These are phyloP conservation scores for Cercospora beticola DNA, from an alignment of 2,329 filamentous ascomycete genomes.

Conservation along the genomic window DNA sequence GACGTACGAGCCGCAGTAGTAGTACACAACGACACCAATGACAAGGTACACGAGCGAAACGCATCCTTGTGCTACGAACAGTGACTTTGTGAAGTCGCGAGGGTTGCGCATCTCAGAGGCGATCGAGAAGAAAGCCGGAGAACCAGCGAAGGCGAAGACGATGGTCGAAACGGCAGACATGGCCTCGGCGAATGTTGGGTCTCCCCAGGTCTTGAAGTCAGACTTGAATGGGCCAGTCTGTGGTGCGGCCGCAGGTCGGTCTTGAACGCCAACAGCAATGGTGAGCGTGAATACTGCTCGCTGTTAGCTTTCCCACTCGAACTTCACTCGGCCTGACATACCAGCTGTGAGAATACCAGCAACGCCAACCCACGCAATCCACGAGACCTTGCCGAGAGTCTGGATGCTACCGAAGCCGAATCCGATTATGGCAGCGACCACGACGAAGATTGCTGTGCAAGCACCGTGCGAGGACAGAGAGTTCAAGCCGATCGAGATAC, in stretches of 20 bases:
- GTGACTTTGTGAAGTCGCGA: conserved; percentile 36
- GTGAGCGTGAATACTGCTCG: conserved; percentile 35
- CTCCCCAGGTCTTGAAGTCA: conserved; percentile 35
- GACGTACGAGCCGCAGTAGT: conserved; percentile 50
- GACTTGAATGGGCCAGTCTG: conserved; percentile 32
- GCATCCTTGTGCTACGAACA: conserved; percentile 33
- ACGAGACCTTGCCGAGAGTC: conserved; percentile 38
- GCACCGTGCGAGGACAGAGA: conserved; percentile 32
- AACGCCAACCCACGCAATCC: conserved; percentile 40
- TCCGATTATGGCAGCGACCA: conserved; percentile 45
- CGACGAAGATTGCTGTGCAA: conserved; percentile 46
- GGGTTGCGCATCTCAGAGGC: conserved; percentile 44
- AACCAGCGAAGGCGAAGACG: conserved; percentile 44
- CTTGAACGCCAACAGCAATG: conserved; percentile 38
- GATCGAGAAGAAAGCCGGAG: conserved; percentile 42
- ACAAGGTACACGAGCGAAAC: conserved; percentile 38
- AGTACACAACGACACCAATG: conserved; percentile 48
- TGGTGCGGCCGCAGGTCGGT: conserved; percentile 39
- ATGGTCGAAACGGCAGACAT: conserved; percentile 60
- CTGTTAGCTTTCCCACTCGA: neutral
- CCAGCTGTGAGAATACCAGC: conserved; percentile 28
- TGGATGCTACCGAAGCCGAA: conserved; percentile 39
- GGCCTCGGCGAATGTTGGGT: conserved; percentile 48
- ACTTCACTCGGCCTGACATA: neutral
- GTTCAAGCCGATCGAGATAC: conserved; percentile 32